These are phyloP conservation scores for Trifolium subterraneum DNA, from an alignment of 306 rosid genomes.

Conservation along the genomic window DNA sequence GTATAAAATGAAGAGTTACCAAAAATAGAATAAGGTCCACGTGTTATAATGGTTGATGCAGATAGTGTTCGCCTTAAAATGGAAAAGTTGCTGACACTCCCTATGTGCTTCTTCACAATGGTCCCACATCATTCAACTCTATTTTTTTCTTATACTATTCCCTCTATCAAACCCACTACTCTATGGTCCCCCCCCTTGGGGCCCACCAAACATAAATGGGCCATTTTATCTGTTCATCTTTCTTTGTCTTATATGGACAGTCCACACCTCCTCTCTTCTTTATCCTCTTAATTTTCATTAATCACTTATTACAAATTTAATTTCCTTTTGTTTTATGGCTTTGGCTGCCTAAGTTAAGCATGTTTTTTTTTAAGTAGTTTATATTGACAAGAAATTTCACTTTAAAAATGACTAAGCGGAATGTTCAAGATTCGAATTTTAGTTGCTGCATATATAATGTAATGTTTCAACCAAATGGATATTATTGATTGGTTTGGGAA, in stretches of 20 bases:
- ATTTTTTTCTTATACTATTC: constrained; percentile 35
- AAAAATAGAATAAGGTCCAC: constrained; percentile 58
- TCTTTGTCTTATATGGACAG: neutral
- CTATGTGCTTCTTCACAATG: neutral
- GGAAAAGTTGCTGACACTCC: constrained; percentile 50
- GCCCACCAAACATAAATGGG: neutral
- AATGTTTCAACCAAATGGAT: too few species aligned
- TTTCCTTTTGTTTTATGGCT: too few species aligned
- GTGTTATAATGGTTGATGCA: constrained; percentile 55
- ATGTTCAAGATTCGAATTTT: too few species aligned
- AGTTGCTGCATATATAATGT: too few species aligned
- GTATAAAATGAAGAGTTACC: constrained; percentile 46
- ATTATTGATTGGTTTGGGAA: too few species aligned
- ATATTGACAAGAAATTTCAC: too few species aligned
- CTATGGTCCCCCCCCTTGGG: constrained; percentile 14
- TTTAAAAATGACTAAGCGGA: too few species aligned
- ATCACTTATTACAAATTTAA: too few species aligned
- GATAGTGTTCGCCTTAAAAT: constrained; percentile 59
- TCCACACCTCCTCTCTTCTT: neutral
- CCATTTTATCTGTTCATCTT: constrained; percentile 25
- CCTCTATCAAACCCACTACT: constrained; percentile 31
- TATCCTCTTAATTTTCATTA: too few species aligned
- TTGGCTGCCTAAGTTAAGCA: too few species aligned
- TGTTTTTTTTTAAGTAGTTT: too few species aligned
- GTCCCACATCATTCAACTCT: constrained; percentile 49